Evolutionary conservation across 2,329 filamentous ascomycete species (phyloP).

Genomic region (Neophaeococcomyces aloes): DNA sequence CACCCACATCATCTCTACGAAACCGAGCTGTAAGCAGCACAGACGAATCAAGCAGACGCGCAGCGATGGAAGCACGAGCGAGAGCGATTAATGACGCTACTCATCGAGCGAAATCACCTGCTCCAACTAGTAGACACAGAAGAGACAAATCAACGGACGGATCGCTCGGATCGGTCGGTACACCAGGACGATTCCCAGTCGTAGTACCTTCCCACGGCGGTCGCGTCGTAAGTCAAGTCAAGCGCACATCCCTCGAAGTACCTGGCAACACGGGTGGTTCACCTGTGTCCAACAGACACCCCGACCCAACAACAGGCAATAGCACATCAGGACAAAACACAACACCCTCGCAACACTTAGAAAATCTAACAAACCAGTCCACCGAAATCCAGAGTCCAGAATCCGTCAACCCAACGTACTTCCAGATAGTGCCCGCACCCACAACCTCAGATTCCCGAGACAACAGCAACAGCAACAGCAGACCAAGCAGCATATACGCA

Average conservation of each 20-base stretch:
- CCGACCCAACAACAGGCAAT: constrained; percentile 3
- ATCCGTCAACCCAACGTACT: neutral
- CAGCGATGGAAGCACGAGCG: constrained; percentile 86
- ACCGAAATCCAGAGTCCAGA: constrained; percentile 21
- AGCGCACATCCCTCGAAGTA: constrained; percentile 68
- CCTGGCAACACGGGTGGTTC: constrained; percentile 49
- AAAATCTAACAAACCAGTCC: constrained; percentile 14
- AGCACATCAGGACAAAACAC: constrained; percentile 16
- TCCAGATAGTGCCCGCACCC: neutral
- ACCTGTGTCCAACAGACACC: constrained; percentile 29
- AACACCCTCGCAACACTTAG: constrained; percentile 7
- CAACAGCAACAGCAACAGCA: neutral
- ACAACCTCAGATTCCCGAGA: neutral
- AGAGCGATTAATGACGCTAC: constrained; percentile 64
- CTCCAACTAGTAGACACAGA: constrained; percentile 47
- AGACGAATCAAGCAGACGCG: constrained; percentile 93
- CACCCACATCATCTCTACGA: constrained; percentile 10
- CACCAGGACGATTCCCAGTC: constrained; percentile 54
- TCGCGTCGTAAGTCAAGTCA: constrained; percentile 26
- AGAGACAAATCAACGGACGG: constrained; percentile 65
- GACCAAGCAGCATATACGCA: neutral
- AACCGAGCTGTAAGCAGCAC: constrained; percentile 55
- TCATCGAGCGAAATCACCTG: constrained; percentile 63
- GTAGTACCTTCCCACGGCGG: constrained; percentile 67
- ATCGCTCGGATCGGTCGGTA: constrained; percentile 23